These are phyloP conservation scores for Hibiscus trionum DNA, from an alignment of 345 rosid genomes.

Conservation along the genomic window DNA sequence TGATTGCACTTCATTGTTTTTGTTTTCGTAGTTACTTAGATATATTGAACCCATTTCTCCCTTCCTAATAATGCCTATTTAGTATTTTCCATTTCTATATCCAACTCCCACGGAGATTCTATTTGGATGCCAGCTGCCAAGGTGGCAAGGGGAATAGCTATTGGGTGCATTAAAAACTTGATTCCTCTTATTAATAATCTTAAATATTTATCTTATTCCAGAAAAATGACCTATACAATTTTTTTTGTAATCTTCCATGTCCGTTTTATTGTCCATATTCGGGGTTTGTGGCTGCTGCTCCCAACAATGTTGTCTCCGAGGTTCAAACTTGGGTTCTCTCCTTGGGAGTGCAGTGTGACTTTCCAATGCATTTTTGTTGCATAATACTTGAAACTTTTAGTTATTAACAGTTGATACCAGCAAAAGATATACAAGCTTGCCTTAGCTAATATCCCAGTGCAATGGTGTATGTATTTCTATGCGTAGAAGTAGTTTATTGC, in stretches of 20 bases:
- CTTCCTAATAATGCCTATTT: background rate
- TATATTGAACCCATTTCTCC: background rate
- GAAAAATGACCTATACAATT: background rate
- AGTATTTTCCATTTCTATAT: background rate
- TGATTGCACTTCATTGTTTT: background rate
- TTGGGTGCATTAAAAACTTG: background rate
- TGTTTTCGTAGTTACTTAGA: background rate
- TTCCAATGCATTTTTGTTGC: too few relatives aligned
- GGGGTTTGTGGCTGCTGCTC: too few relatives aligned
- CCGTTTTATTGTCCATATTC: too few relatives aligned
- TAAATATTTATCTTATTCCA: background rate
- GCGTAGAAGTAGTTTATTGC: background rate
- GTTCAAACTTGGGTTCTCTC: too few relatives aligned
- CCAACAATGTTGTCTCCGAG: too few relatives aligned
- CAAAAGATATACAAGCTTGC: background rate
- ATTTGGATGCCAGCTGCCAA: background rate
- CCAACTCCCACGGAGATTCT: background rate
- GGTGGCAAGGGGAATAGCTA: background rate
- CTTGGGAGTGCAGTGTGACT: too few relatives aligned
- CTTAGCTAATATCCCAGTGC: background rate
- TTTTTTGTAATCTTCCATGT: background rate
- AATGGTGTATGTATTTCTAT: background rate
- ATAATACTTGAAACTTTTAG: background rate
- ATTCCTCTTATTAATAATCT: background rate
- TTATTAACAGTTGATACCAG: background rate